phyloP scores from a whole-genome alignment of 257 asterid genomes.

The Forsythia viridissima region DNA sequence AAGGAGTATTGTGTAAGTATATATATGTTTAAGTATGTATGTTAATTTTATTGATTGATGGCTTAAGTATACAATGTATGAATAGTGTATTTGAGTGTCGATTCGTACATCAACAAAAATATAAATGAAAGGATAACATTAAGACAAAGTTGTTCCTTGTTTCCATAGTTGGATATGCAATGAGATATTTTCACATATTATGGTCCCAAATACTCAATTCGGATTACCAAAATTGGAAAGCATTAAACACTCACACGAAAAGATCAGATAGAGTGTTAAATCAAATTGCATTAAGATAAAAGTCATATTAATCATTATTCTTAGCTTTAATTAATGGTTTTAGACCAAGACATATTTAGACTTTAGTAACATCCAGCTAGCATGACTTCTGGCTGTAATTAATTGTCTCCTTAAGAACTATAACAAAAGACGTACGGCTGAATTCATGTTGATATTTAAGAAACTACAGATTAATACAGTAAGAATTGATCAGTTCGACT shows the following conservation, averaged over 20 bases:
- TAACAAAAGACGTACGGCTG: too few relatives aligned
- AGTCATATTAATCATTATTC: background rate
- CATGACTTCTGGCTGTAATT: too few relatives aligned
- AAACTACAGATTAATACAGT: too few relatives aligned
- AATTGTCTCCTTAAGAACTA: too few relatives aligned
- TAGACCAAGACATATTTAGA: too few relatives aligned
- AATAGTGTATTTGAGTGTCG: background rate
- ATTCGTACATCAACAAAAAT: background rate
- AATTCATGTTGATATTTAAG: too few relatives aligned
- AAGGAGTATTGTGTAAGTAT: background rate
- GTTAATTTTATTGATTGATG: background rate
- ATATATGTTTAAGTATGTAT: too few relatives aligned
- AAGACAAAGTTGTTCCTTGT: background rate
- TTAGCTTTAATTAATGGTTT: background rate
- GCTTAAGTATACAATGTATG: too few relatives aligned
- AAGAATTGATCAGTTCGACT: too few relatives aligned
- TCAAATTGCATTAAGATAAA: too few relatives aligned
- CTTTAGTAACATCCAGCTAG: too few relatives aligned
- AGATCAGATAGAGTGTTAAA: too few relatives aligned
- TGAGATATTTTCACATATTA: background rate
- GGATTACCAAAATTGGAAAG: constrained; percentile 14
- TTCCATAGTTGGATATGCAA: background rate
- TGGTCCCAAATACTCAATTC: constrained; percentile 25
- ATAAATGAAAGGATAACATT: background rate
- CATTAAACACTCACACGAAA: background rate